Conservation (phyloP, 2,329 filamentous ascomycete species). For the Mycosphaerella sp. region DNA sequence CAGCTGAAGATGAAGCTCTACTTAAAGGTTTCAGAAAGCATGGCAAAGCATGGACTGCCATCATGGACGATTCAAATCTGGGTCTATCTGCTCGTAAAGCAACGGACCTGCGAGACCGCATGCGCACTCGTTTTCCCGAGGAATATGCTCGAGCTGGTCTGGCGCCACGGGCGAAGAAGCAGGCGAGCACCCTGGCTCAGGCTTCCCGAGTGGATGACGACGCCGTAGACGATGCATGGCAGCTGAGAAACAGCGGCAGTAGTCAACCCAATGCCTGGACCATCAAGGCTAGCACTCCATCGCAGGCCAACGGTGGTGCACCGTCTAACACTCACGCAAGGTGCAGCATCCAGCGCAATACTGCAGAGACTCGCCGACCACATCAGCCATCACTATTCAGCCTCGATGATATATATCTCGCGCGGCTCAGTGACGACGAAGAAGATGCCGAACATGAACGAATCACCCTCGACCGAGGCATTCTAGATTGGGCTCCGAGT, state of each 20-base stretch:
- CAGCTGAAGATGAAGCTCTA: conserved; percentile 53
- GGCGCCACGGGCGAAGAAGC: conserved; percentile 34
- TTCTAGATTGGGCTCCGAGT: conserved; percentile 32
- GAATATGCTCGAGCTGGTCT: conserved; percentile 48
- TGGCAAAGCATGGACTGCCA: conserved; percentile 55
- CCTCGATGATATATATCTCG: conserved; percentile 30
- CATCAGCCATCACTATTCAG: conserved; percentile 22
- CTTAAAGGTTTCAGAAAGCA: conserved; percentile 54
- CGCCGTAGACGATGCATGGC: background rate
- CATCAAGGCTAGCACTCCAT: background rate
- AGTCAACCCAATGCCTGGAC: background rate
- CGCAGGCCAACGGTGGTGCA: background rate
- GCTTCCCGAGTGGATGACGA: background rate
- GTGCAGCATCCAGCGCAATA: background rate
- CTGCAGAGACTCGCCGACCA: conserved; percentile 1
- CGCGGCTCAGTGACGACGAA: conserved; percentile 22
- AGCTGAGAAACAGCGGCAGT: background rate
- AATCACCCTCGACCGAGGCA: conserved; percentile 33
- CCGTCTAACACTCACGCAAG: background rate
- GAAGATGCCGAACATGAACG: conserved; percentile 24
- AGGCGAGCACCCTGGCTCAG: background rate
- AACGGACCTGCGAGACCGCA: conserved; percentile 57
- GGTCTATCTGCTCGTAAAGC: conserved; percentile 48
- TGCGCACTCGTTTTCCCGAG: conserved; percentile 54
- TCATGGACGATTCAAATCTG: conserved; percentile 50